These are phyloP conservation scores for Myxozyma lipomycoides DNA, from an alignment of 805 yeast species.

Conservation along the genomic window DNA sequence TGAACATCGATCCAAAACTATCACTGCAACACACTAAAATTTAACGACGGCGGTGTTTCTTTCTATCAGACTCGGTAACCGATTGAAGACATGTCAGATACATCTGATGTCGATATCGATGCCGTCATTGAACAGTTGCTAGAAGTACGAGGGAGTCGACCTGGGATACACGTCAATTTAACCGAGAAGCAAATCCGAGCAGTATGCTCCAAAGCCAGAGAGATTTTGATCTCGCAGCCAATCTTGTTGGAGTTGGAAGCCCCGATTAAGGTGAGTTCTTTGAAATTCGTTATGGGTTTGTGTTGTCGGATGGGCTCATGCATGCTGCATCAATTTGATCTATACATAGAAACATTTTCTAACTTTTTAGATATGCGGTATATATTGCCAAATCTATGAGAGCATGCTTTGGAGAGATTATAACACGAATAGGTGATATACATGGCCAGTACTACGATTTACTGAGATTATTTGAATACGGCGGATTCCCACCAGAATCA, in stretches of 20 bases:
- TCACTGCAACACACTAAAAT: too few species aligned
- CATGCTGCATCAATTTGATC: too few species aligned
- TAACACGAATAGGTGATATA: conserved; percentile 64
- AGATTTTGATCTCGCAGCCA: conserved; percentile 96
- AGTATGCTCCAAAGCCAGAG: conserved; percentile 96
- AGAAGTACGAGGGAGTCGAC: conserved; percentile 97
- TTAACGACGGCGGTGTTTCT: too few species aligned
- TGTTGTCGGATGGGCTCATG: not conserved
- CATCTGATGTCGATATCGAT: conserved; percentile 65
- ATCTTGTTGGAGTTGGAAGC: conserved; percentile 93
- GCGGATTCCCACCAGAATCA: conserved; percentile 99
- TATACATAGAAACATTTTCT: too few species aligned
- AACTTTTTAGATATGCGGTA: conserved; percentile 19
- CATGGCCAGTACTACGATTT: conserved; percentile 98
- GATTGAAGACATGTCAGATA: not conserved
- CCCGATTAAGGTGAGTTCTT: conserved; percentile 72
- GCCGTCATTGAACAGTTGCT: conserved; percentile 93
- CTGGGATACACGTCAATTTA: conserved; percentile 92
- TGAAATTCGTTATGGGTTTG: too few species aligned
- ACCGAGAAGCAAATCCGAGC: conserved; percentile 92
- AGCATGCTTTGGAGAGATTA: not conserved
- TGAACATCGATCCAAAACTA: too few species aligned
- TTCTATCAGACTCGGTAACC: too few species aligned
- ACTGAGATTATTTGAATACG: conserved; percentile 91
- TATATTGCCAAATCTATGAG: conserved; percentile 2